Evolutionary conservation across 768 basidiomycete genomes (phyloP).

Genomic region (Tulasnella sp.): DNA sequence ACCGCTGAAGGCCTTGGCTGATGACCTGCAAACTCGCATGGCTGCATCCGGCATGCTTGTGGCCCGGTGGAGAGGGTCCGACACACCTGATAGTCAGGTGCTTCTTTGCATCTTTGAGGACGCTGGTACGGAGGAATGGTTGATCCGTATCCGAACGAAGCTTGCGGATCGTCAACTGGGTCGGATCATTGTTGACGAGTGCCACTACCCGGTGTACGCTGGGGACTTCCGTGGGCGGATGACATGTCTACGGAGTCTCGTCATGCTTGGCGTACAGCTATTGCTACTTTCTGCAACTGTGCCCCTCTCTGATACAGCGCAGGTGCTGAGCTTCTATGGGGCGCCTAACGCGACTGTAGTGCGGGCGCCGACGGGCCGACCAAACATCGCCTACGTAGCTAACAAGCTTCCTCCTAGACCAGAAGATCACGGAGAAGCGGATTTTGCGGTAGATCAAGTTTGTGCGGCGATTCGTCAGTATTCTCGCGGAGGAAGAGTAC

Average conservation of each 20-base stretch:
- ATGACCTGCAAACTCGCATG: background rate
- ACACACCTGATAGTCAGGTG: background rate
- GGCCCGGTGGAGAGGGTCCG: background rate
- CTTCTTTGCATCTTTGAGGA: background rate
- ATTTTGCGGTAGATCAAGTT: too few relatives aligned
- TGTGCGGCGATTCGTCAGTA: too few relatives aligned
- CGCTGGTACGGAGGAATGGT: background rate
- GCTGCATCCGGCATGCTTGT: background rate
- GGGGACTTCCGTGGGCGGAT: background rate
- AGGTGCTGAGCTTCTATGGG: background rate
- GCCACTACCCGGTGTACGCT: background rate
- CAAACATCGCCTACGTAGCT: background rate
- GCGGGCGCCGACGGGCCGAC: background rate
- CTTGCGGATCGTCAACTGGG: background rate
- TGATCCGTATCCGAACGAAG: background rate
- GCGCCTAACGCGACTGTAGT: background rate
- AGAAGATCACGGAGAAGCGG: too few relatives aligned
- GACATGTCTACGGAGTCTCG: background rate
- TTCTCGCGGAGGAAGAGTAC: too few relatives aligned
- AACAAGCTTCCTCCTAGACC: background rate
- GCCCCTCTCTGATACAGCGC: background rate
- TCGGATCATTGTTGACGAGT: background rate
- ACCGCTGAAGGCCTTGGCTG: background rate
- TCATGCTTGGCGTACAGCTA: background rate
- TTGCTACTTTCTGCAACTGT: background rate